Percentiles rank a stretch among this genome's conserved stretches.
Conservation (phyloP, 202 grass and related monocot genomes). For the Miscanthus sacchariflorus region DNA sequence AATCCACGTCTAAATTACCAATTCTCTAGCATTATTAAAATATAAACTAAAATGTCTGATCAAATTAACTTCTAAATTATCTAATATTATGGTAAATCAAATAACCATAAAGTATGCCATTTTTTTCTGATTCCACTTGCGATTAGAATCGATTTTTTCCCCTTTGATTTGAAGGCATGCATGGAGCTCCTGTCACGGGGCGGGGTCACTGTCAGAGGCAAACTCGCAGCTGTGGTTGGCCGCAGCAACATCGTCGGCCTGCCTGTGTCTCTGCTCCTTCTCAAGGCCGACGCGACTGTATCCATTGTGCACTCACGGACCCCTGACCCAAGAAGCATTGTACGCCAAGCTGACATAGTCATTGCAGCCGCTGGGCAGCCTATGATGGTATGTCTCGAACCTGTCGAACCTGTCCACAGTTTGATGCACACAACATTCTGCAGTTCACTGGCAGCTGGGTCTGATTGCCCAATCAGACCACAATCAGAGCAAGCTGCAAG, state of each 20-base stretch:
- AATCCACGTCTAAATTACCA: too few relatives aligned
- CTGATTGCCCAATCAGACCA: too few relatives aligned
- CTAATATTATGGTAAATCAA: too few relatives aligned
- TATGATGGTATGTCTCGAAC: slow-evolving; percentile 66
- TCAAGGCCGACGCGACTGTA: slow-evolving; percentile 92
- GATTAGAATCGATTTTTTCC: neutral
- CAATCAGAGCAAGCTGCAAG: too few relatives aligned
- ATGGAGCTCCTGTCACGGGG: too few relatives aligned
- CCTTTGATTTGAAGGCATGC: slow-evolving; percentile 64
- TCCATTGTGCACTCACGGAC: slow-evolving; percentile 91
- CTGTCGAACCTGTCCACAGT: neutral
- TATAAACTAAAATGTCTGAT: too few relatives aligned
- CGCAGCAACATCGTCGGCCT: slow-evolving; percentile 94
- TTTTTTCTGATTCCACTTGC: neutral
- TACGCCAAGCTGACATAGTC: slow-evolving; percentile 41
- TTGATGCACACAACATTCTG: neutral
- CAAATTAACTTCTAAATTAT: too few relatives aligned
- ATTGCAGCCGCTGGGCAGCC: slow-evolving; percentile 60
- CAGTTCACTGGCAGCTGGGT: too few relatives aligned
- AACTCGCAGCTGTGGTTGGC: slow-evolving; percentile 82
- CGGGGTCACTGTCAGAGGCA: slow-evolving; percentile 65
- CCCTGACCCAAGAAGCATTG: slow-evolving; percentile 63
- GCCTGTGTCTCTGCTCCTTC: slow-evolving; percentile 36
- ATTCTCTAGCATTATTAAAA: too few relatives aligned
- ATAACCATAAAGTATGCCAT: slow-evolving; percentile 34